A percentile compares a stretch with the other conserved stretches of the same genome.
Evolutionary conservation across 75 land plant genomes (phyloP).

Genomic region (Cupressus sempervirens): DNA sequence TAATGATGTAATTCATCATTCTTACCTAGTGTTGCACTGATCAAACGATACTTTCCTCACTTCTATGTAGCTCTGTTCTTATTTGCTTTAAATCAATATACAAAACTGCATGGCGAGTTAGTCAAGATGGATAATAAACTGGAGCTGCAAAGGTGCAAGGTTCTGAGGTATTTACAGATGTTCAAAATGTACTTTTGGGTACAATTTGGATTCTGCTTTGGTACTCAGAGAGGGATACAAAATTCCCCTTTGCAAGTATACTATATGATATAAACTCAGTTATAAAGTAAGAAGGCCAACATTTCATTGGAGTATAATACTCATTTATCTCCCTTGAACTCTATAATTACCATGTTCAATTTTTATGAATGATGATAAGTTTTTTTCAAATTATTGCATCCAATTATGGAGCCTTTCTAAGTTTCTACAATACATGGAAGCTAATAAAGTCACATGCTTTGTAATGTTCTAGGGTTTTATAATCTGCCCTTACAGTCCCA

Average conservation of each 20-base stretch:
- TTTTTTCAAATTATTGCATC: neutral
- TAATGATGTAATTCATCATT: neutral
- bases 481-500: too few species aligned
- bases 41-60: neutral
- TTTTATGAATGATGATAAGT: neutral
- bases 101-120: neutral
- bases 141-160: neutral
- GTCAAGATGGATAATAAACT: neutral
- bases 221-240: neutral
- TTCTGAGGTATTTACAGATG: neutral
- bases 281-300: neutral
- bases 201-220: neutral
- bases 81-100: neutral
- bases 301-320: neutral
- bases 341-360: neutral
- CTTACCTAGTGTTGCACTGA: neutral
- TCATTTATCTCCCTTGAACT: neutral
- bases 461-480: too few species aligned
- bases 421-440: neutral
- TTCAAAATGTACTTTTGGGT: neutral
- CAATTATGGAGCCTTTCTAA: neutral
- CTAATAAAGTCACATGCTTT: neutral
- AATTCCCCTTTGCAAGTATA: neutral
- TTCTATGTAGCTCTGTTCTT: neutral
- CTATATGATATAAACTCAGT: neutral